Conservation (phyloP, 2,329 filamentous ascomycete species). For the Thyridium curvatum region DNA sequence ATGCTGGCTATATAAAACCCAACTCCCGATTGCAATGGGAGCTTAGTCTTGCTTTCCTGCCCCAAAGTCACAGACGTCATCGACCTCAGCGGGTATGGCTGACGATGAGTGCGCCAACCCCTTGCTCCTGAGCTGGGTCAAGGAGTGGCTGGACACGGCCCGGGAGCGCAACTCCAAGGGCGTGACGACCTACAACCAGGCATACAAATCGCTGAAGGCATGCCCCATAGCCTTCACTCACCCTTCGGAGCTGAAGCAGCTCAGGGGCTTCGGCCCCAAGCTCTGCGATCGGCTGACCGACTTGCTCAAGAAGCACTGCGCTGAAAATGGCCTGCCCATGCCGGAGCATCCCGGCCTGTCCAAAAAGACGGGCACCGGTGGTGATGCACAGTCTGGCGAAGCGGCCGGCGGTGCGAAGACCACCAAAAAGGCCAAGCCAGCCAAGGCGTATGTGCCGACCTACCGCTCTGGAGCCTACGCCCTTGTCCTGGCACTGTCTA, state of each 20-base stretch:
- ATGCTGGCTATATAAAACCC: no score
- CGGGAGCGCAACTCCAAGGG: constrained; percentile 65
- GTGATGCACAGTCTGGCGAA: constrained; percentile 8
- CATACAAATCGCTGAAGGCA: constrained; percentile 69
- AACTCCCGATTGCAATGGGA: no score
- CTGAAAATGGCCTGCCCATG: constrained; percentile 61
- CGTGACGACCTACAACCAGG: constrained; percentile 65
- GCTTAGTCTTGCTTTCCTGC: no score
- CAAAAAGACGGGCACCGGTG: constrained; percentile 23
- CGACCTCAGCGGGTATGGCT: background rate
- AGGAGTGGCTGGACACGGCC: constrained; percentile 69
- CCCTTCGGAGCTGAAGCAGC: constrained; percentile 63
- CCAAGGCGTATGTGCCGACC: constrained; percentile 65
- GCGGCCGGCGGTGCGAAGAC: constrained; percentile 25
- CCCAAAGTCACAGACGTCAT: no score
- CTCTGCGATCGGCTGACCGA: constrained; percentile 64
- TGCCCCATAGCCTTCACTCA: constrained; percentile 68
- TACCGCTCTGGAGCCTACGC: constrained; percentile 72
- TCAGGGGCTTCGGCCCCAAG: constrained; percentile 70
- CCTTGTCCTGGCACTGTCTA: constrained; percentile 60
- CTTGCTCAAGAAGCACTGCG: constrained; percentile 52
- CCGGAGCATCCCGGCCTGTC: constrained; percentile 48
- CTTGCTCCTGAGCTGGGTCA: constrained; percentile 65
- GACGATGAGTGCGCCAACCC: constrained; percentile 56
- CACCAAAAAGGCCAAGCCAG: constrained; percentile 52